phyloP scores from a whole-genome alignment of 495 filamentous ascomycete genomes.

The Aspergillus saccharolyticus region DNA sequence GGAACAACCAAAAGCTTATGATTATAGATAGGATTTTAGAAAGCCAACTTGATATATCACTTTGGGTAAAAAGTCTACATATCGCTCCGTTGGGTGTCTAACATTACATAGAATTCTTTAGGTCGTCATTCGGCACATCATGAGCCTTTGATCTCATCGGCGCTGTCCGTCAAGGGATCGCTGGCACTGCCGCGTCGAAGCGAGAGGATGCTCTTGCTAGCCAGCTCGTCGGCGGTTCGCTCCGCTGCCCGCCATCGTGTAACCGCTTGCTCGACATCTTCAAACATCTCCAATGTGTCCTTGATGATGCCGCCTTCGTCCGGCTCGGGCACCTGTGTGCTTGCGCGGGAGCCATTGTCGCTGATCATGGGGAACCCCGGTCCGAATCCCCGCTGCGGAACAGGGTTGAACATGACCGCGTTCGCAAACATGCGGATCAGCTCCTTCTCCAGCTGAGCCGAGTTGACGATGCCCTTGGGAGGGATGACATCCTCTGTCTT shows the following conservation, averaged over 20 bases:
- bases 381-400: constrained; percentile 63
- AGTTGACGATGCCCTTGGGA: constrained; percentile 89
- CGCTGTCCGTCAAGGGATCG: constrained; percentile 39
- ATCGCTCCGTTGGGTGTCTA: constrained; percentile 9
- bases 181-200: constrained; percentile 40
- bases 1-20: constrained; percentile 1
- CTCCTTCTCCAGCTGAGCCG: constrained; percentile 89
- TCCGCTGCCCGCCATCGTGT: constrained; percentile 58
- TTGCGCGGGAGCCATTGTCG: constrained; percentile 36
- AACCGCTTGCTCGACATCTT: constrained; percentile 62
- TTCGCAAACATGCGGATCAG: constrained; percentile 97
- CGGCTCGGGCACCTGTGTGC: constrained; percentile 44
- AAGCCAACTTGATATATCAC: background rate
- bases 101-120: constrained; percentile 22
- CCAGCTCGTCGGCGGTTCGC: constrained; percentile 38
- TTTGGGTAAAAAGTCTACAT: background rate
- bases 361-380: constrained; percentile 49
- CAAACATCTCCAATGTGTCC: constrained; percentile 77
- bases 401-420: constrained; percentile 93
- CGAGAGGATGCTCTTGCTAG: constrained; percentile 38
- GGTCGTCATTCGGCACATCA: constrained; percentile 15
- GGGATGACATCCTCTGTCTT: constrained; percentile 72
- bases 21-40: constrained; percentile 2
- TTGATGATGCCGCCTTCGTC: constrained; percentile 79
- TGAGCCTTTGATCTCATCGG: constrained; percentile 40